These are phyloP conservation scores for Ophiocordyceps sinensis DNA, from an alignment of 2,329 filamentous ascomycete genomes.

Conservation along the genomic window DNA sequence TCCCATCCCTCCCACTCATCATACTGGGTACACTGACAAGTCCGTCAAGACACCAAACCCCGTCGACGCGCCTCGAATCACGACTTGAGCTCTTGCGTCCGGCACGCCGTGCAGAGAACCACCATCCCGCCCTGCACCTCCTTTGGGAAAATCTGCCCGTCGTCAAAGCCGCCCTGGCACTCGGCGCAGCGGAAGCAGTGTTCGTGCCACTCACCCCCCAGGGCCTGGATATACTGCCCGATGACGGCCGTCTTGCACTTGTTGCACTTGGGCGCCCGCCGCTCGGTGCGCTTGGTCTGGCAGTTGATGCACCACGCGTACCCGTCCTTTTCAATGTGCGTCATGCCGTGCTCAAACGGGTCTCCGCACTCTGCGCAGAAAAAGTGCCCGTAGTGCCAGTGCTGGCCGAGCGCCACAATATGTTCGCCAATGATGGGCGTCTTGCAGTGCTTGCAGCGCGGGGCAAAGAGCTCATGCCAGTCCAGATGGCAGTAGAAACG, in stretches of 20 bases:
- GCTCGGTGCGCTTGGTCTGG: conserved; percentile 81
- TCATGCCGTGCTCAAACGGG: conserved; percentile 63
- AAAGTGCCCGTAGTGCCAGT: conserved; percentile 96
- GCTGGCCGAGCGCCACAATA: conserved; percentile 80
- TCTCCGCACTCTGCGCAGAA: conserved; percentile 98
- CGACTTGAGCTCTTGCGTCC: conserved; percentile 44
- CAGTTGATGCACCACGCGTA: conserved; percentile 95
- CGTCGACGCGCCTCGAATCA: conserved; percentile 8
- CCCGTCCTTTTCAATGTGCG: conserved; percentile 83
- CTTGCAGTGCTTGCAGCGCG: conserved; percentile 87
- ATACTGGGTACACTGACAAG: not conserved
- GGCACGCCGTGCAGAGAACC: conserved; percentile 47
- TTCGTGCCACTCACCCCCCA: conserved; percentile 89
- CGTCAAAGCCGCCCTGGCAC: conserved; percentile 45
- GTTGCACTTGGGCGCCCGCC: conserved; percentile 75
- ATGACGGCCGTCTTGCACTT: conserved; percentile 75
- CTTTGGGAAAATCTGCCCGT: conserved; percentile 51
- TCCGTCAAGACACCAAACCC: not conserved
- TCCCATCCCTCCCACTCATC: not conserved
- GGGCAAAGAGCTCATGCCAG: conserved; percentile 89
- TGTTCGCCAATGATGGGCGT: conserved; percentile 95
- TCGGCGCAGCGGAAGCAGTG: conserved; percentile 72
- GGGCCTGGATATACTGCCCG: conserved; percentile 76
- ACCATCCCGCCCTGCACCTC: conserved; percentile 32
- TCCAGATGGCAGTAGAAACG: conserved; percentile 98